A percentile compares a stretch with the other conserved stretches of the same genome.
Conservation (phyloP, 192 early-diverging fungal species). For the Podila epicladia region DNA sequence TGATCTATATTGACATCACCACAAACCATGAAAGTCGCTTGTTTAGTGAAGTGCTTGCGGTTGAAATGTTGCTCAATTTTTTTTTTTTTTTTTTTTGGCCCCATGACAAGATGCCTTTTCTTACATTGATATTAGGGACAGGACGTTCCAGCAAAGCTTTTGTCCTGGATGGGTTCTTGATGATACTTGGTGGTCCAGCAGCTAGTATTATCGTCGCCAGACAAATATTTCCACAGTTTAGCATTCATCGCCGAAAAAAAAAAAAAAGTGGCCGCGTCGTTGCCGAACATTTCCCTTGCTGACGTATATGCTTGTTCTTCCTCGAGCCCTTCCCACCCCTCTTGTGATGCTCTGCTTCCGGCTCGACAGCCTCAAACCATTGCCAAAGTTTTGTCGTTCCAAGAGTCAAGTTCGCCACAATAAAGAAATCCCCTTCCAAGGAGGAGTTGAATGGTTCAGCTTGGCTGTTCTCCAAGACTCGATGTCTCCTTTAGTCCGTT, state of each 20-base stretch:
- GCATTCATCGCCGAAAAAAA: not conserved
- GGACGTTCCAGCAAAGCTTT: slow-evolving; percentile 18
- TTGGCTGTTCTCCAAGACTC: not conserved
- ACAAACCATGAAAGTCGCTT: not conserved
- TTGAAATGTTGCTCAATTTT: too few species aligned
- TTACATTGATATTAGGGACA: slow-evolving; percentile 20
- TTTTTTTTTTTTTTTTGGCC: not conserved
- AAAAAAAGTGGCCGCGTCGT: not conserved
- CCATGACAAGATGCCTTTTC: not conserved
- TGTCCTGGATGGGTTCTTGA: slow-evolving; percentile 22
- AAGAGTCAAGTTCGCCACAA: too few species aligned
- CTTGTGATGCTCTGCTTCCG: too few species aligned
- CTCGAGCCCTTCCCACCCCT: not conserved
- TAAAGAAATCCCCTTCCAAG: too few species aligned
- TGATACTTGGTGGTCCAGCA: slow-evolving; percentile 22
- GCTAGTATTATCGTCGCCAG: not conserved
- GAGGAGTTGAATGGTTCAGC: too few species aligned
- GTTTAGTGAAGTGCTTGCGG: not conserved
- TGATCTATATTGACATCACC: not conserved
- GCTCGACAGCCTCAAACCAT: too few species aligned
- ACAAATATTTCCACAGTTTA: not conserved
- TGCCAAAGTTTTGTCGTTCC: too few species aligned
- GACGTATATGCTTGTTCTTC: not conserved
- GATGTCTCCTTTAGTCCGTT: not conserved
- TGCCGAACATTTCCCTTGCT: not conserved